phyloP scores from a whole-genome alignment of 2,329 filamentous ascomycete species.

The Colletotrichum sp. region DNA sequence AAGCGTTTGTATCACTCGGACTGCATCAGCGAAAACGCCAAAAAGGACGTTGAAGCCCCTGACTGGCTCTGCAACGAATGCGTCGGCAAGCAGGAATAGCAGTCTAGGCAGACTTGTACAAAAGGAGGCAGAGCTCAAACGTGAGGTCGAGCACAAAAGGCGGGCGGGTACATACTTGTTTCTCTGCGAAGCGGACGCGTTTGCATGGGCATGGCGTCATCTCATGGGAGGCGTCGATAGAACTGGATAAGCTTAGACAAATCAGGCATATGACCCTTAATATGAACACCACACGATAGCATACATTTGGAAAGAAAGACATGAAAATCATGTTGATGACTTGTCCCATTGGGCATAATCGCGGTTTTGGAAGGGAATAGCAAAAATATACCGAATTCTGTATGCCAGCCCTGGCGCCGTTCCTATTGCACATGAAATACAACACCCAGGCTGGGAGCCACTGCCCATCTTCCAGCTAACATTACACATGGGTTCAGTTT shows the following conservation, averaged over 20 bases:
- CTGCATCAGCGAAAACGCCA: constrained; percentile 41
- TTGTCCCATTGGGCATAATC: not conserved
- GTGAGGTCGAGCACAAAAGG: not conserved
- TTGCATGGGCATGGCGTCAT: constrained; percentile 7
- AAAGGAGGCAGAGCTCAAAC: not conserved
- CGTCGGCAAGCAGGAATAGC: not conserved
- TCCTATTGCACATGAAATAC: constrained; percentile 4
- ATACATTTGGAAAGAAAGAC: not conserved
- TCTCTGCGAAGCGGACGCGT: constrained; percentile 6
- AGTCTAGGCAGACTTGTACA: not conserved
- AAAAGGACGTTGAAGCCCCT: constrained; percentile 38
- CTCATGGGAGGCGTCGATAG: not conserved
- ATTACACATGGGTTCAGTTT: not conserved
- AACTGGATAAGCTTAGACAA: not conserved
- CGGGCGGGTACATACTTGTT: not conserved
- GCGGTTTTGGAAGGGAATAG: not conserved
- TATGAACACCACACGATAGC: not conserved
- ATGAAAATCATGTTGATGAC: not conserved
- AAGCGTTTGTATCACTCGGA: constrained; percentile 53
- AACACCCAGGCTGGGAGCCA: not conserved
- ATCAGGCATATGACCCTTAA: not conserved
- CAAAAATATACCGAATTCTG: not conserved
- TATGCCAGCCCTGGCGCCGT: constrained; percentile 8
- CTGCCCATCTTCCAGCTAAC: not conserved
- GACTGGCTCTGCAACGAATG: constrained; percentile 22